Base-by-base conservation (phyloP, 352 stramenopile species). In the Pythium diclinum region DNA sequence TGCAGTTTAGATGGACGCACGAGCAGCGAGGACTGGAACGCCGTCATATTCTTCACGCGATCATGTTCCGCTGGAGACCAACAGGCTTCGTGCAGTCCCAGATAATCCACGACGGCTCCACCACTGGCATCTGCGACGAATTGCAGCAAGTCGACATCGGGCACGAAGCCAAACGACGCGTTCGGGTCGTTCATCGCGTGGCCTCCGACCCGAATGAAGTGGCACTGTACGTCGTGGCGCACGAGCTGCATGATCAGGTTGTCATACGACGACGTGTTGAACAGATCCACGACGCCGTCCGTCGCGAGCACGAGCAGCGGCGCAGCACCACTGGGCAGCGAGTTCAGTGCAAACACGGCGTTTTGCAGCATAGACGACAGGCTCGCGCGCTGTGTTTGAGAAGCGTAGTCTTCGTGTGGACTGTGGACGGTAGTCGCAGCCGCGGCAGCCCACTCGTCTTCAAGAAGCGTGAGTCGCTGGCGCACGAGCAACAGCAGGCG, bases 171-270 rank as follows among this genome's bases (percentile, higher is more conserved):
- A 65, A 96, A 95, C 19, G 84, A 89, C 3, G 81, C 73, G 57
- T 87, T 80, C 13, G 81, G 69, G 30, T 88, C 79, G 40, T 82
- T 83, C 46, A 36, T 54, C 16, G 77, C 63, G 2, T 72, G 68
- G 17, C 80, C 79, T 11, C 88, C 85, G 28, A 95, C 75, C 2
- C 80, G 78, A 46, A 96, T 73, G 54, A 94, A 94, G 58, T 95
- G 79, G 47, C 86, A 95, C 46, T 92, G 79, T 48, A 95, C 85
- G 67, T 96, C 85, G 61, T 96, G 88, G 6, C 88, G 85, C 47
- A 88, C 81, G n/a, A 96, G 80, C 46, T 96, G 86, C 88, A 95
- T 95, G 32, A 95, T 68, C 46, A 96, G 61, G 33, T 85, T 90
- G 69, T 96, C 88, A 46, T 96, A 96, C 4, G 80, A 82, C 61